Conservation (phyloP, 495 filamentous ascomycete species). For the Podospora didyma region DNA sequence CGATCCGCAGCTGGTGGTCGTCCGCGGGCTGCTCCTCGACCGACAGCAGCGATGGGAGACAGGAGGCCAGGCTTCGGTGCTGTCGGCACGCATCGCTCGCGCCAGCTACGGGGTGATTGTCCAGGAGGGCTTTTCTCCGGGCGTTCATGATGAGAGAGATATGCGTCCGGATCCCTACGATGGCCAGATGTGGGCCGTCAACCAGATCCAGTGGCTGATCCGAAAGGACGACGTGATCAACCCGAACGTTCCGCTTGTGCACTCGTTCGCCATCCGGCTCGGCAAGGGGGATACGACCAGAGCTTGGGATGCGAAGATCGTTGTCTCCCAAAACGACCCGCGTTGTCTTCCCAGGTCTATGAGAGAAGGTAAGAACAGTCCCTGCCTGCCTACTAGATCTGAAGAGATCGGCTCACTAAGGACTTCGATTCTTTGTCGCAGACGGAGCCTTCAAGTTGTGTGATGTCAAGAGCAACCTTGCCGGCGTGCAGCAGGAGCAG, state of each 20-base stretch:
- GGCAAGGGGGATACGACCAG: slow-evolving; percentile 32
- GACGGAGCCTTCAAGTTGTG: slow-evolving; percentile 43
- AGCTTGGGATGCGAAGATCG: slow-evolving; percentile 44
- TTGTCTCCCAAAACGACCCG: slow-evolving; percentile 43
- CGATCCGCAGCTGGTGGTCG: slow-evolving; percentile 58
- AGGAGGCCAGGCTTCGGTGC: slow-evolving; percentile 28
- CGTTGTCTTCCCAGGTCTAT: slow-evolving; percentile 40
- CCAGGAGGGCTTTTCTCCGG: slow-evolving; percentile 41
- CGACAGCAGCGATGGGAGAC: slow-evolving; percentile 47
- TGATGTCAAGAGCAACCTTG: slow-evolving; percentile 30
- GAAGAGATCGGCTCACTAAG: no score
- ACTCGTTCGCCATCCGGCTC: slow-evolving; percentile 45
- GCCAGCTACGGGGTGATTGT: slow-evolving; percentile 55
- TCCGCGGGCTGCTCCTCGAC: slow-evolving; percentile 52
- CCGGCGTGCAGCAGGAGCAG: slow-evolving; percentile 29
- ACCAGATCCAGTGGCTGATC: slow-evolving; percentile 56
- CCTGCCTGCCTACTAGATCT: slow-evolving; percentile 2
- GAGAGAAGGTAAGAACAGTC: slow-evolving; percentile 24
- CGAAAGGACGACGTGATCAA: slow-evolving; percentile 42
- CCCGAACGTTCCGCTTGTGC: slow-evolving; percentile 34
- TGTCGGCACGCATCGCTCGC: slow-evolving; percentile 48
- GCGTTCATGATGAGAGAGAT: slow-evolving; percentile 39
- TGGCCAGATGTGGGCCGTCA: slow-evolving; percentile 40
- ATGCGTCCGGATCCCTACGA: slow-evolving; percentile 43
- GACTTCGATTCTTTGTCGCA: slow-evolving; percentile 13